Evolutionary conservation across 2,329 filamentous ascomycete species (phyloP), one percentile per base, ranked within the genome.

Genomic region (Lasiodiplodia hormozganensis): DNA sequence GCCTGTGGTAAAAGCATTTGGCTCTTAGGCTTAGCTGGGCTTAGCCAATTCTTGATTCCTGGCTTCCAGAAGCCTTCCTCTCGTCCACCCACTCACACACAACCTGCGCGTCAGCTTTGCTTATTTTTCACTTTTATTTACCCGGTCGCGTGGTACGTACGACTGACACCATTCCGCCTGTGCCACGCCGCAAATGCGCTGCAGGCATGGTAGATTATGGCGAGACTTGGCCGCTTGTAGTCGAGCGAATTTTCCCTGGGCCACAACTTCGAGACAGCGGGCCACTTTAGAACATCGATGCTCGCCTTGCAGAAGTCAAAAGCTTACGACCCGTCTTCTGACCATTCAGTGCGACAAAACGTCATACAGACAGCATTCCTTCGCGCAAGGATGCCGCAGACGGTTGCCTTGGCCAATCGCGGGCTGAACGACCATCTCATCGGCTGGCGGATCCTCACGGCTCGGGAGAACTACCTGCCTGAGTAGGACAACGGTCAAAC

Each of bases 1-100:
- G 60, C 25, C 43, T 52, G 47, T 43, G 60, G 47, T 47, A 52
- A 64, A 49, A 62, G 38, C 23, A 31, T 62, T 62, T 58, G 56
- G n/a, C 36, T 34, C 34, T 8, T 25, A 21, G 31, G 28, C 60
- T 52, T 34, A 52, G 60, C 47, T 49, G 8, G 43, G 51, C 60
- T 53, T 64, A 52, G 60, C 60, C 31, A 51, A 36, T 28, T 64
- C 43, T 64, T 52, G 60, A 47, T 36, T 47, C 7, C 25, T 4
- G 28, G 18, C 58, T 62, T 62, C 58, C 23, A 62, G 58, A 62
- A 62, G 58, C 28, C 28, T 56, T 47, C 18, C 51, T 28, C 51
- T 25, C 7, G 18, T 31, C n/a, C 28, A 38, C 8, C 31, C 31
- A 21, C 16, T 21, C 31, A 36, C 31, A 14, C 8, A 4, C 16